Conservation (phyloP, 441 rosid genomes). For the Adansonia grandidieri region DNA sequence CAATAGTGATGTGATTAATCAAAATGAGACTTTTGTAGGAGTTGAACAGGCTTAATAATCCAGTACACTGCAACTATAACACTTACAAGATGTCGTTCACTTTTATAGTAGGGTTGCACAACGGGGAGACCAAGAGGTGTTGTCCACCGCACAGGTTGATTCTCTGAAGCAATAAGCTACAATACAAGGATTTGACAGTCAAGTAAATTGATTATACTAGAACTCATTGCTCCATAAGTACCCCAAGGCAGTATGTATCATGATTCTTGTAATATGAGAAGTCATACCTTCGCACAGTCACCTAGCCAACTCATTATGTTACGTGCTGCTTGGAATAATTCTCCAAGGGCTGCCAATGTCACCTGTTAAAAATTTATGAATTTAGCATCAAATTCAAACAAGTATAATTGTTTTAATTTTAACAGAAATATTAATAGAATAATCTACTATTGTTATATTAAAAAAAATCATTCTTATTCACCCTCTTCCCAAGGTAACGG, state of each 20-base stretch:
- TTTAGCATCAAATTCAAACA: neutral
- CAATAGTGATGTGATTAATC: neutral
- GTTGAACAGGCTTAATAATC: neutral
- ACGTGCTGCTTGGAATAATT: slow-evolving; percentile 93
- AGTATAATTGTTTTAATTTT: slow-evolving; percentile 10
- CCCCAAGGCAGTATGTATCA: slow-evolving; percentile 4
- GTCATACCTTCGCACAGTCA: slow-evolving; percentile 85
- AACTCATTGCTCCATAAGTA: slow-evolving; percentile 10
- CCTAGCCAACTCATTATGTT: slow-evolving; percentile 96
- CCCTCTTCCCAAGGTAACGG: neutral
- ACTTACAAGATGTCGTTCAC: slow-evolving; percentile 80
- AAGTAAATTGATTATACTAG: slow-evolving; percentile 19
- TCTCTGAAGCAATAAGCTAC: slow-evolving; percentile 83
- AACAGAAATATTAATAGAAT: slow-evolving; percentile 9
- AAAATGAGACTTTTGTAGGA: neutral
- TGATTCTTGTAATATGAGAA: slow-evolving; percentile 10
- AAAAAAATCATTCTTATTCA: neutral
- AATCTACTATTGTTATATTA: neutral
- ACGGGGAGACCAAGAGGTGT: slow-evolving; percentile 99
- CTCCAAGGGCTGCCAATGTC: slow-evolving; percentile 88
- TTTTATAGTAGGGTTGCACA: slow-evolving; percentile 88
- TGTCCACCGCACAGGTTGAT: slow-evolving; percentile 87
- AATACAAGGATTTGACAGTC: slow-evolving; percentile 35
- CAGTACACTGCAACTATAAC: slow-evolving; percentile 17
- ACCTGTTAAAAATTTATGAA: slow-evolving; percentile 51